A percentile compares a stretch with the other conserved stretches of the same genome.
Conservation (phyloP, 2,329 filamentous ascomycete species). For the Apiospora pterosperma region DNA sequence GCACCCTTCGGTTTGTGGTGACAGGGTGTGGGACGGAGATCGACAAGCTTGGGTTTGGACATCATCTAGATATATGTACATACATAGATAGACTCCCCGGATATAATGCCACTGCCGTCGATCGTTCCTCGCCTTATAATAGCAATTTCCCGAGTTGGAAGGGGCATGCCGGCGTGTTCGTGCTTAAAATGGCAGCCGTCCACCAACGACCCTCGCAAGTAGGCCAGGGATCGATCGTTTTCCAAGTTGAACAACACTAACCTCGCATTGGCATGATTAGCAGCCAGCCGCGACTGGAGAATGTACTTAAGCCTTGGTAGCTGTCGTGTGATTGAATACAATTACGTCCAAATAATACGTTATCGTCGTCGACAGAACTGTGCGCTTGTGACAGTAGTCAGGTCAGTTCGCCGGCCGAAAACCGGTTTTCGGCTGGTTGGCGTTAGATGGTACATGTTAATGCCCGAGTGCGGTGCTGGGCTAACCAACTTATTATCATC, state of each 20-base stretch:
- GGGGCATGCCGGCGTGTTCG: background rate
- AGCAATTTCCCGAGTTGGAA: background rate
- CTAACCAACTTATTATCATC: background rate
- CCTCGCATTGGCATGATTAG: background rate
- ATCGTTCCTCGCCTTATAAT: background rate
- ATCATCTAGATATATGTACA: background rate
- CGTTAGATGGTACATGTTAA: background rate
- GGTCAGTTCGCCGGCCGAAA: background rate
- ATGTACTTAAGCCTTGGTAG: background rate
- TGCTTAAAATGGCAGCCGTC: background rate
- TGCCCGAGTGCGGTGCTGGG: background rate
- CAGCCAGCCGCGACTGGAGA: background rate
- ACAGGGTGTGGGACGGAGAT: background rate
- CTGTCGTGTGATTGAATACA: background rate
- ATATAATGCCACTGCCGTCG: background rate
- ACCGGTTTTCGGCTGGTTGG: background rate
- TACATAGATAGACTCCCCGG: background rate
- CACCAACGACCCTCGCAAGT: background rate
- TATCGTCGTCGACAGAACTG: background rate
- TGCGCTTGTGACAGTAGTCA: background rate
- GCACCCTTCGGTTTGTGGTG: background rate
- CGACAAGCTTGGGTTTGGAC: background rate
- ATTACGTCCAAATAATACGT: background rate
- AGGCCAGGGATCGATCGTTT: background rate
- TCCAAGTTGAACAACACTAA: background rate